phyloP scores from a whole-genome alignment of 2,329 filamentous ascomycete species.

The Sordariomycetes sp. region DNA sequence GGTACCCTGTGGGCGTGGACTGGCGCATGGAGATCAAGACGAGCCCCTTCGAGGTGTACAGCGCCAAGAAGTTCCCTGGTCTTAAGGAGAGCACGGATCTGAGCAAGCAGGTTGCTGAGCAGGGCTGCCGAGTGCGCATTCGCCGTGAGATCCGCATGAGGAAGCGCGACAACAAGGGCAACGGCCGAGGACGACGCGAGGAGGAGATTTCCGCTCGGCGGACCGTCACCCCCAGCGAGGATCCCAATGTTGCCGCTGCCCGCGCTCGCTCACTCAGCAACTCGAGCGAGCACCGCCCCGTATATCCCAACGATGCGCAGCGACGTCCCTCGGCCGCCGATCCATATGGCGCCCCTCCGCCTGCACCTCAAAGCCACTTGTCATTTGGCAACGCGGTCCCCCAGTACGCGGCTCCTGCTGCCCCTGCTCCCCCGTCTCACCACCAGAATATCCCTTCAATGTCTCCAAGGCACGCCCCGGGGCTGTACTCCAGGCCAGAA shows the following conservation, averaged over 20 bases:
- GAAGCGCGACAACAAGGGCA: slow-evolving; percentile 64
- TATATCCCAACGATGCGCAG: slow-evolving; percentile 28
- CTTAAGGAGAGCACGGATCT: slow-evolving; percentile 81
- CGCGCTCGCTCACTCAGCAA: slow-evolving; percentile 53
- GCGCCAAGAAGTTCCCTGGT: slow-evolving; percentile 97
- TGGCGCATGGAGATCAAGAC: slow-evolving; percentile 90
- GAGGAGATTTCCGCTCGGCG: slow-evolving; percentile 44
- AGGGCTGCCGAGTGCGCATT: slow-evolving; percentile 93
- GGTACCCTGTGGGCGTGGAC: slow-evolving; percentile 53
- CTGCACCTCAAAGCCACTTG: slow-evolving; percentile 19
- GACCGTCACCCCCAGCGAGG: slow-evolving; percentile 23
- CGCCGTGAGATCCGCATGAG: slow-evolving; percentile 90
- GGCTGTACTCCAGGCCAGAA: no score
- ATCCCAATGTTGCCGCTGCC: slow-evolving; percentile 16
- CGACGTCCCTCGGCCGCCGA: slow-evolving; percentile 40
- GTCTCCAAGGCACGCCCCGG: no score
- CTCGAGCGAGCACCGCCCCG: slow-evolving; percentile 39
- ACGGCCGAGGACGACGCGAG: slow-evolving; percentile 49
- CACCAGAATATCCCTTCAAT: slow-evolving; percentile 22
- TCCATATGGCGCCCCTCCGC: slow-evolving; percentile 26
- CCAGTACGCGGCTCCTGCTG: slow-evolving; percentile 23
- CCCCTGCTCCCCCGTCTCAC: slow-evolving; percentile 5
- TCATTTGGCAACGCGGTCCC: slow-evolving; percentile 26
- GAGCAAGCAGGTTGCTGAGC: slow-evolving; percentile 87
- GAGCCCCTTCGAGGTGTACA: slow-evolving; percentile 77